Evolutionary conservation across 306 rosid genomes (phyloP).

Genomic region (Dalbergia cochinchinensis): DNA sequence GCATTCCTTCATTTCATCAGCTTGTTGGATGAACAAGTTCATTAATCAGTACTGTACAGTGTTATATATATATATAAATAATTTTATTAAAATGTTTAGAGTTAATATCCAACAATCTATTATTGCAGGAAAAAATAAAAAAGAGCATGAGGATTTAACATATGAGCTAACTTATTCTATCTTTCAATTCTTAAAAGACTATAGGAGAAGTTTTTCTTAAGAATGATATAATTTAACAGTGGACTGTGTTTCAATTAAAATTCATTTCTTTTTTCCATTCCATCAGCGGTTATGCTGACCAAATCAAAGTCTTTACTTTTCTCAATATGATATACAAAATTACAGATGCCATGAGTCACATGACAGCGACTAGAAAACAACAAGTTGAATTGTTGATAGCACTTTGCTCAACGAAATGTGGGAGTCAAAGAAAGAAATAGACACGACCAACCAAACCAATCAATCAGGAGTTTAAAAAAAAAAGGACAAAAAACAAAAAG

Average conservation of each 20-base stretch:
- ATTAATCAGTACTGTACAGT: no score
- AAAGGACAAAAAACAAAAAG: not conserved
- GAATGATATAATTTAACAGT: no score
- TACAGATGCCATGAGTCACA: not conserved
- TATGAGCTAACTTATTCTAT: no score
- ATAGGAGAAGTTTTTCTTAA: no score
- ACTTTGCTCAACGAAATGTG: not conserved
- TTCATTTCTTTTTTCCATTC: not conserved
- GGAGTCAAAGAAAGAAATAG: not conserved
- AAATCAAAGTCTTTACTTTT: not conserved
- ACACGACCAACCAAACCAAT: not conserved
- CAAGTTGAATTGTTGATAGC: not conserved
- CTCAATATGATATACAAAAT: not conserved
- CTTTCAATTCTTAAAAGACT: no score
- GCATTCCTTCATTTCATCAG: not conserved
- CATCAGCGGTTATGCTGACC: not conserved
- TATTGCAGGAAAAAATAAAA: no score
- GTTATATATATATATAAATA: no score
- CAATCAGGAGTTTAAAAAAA: not conserved
- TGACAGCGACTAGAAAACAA: conserved; percentile 4
- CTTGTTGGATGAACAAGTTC: no score
- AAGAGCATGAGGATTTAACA: no score
- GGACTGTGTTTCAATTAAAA: not conserved
- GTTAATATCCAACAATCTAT: no score
- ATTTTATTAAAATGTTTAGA: no score